Conservation (phyloP, 2,329 filamentous ascomycete genomes). For the Sodiomyces alkalinus region DNA sequence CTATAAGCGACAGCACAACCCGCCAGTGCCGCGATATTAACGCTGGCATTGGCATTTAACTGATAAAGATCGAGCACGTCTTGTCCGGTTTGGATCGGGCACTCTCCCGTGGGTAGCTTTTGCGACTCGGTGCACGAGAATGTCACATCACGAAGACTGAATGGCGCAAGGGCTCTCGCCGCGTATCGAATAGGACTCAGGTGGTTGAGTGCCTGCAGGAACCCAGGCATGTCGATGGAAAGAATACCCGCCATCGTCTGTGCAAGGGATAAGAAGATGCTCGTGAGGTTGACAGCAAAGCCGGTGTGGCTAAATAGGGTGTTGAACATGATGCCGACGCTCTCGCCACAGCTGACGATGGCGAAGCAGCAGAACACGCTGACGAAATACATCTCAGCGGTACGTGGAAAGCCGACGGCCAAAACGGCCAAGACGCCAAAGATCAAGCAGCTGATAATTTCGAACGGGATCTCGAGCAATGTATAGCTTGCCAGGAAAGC, state of each 20-base stretch:
- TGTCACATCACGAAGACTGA: conserved; percentile 40
- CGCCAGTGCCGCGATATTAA: conserved; percentile 48
- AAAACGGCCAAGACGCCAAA: conserved; percentile 51
- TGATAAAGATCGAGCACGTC: conserved; percentile 54
- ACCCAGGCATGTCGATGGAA: conserved; percentile 50
- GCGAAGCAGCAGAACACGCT: conserved; percentile 55
- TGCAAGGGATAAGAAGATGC: conserved; percentile 52
- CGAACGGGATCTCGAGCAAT: conserved; percentile 55
- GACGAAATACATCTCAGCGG: conserved; percentile 50
- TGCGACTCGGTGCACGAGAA: conserved; percentile 52
- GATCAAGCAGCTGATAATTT: conserved; percentile 47
- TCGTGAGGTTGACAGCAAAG: conserved; percentile 61
- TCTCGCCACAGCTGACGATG: conserved; percentile 61
- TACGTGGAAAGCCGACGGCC: conserved; percentile 49
- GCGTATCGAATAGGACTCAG: conserved; percentile 58
- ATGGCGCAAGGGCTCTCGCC: conserved; percentile 50
- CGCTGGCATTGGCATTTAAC: conserved; percentile 43
- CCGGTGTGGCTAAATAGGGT: conserved; percentile 60
- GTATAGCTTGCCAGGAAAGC: conserved; percentile 60
- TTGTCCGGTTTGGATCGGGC: conserved; percentile 49
- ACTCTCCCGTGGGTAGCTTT: conserved; percentile 41
- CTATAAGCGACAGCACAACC: conserved; percentile 51
- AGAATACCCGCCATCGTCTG: conserved; percentile 59
- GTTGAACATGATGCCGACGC: conserved; percentile 66
- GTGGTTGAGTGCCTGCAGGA: conserved; percentile 56